phyloP scores from a whole-genome alignment of 208 protist species.

The Wallacemonas sp. region DNA sequence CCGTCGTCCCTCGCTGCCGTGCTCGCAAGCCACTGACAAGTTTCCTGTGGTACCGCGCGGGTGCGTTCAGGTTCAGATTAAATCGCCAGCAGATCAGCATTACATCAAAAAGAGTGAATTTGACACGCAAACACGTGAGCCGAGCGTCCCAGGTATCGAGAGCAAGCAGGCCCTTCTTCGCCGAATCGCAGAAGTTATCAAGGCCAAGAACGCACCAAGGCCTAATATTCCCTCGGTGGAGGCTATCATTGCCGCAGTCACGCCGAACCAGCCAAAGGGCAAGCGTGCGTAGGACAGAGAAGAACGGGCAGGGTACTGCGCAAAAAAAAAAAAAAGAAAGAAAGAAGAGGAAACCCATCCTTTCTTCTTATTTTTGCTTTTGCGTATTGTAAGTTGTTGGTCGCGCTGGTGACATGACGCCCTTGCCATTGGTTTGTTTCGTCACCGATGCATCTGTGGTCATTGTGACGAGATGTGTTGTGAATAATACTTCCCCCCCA shows the following conservation, averaged over 20 bases:
- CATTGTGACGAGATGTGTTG: too few species aligned
- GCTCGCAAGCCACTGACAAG: slow-evolving; percentile 53
- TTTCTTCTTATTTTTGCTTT: slow-evolving; percentile 5
- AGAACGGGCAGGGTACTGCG: too few species aligned
- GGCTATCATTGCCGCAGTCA: slow-evolving; percentile 36
- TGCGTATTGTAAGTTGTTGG: background rate
- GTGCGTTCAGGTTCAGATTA: slow-evolving; percentile 76
- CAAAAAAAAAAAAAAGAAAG: slow-evolving; percentile 2
- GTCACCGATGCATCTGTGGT: too few species aligned
- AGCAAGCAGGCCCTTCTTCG: slow-evolving; percentile 78
- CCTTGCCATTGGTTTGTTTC: too few species aligned
- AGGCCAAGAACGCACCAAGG: slow-evolving; percentile 39
- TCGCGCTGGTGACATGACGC: too few species aligned
- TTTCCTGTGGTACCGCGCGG: slow-evolving; percentile 77
- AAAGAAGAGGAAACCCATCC: background rate
- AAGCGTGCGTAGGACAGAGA: slow-evolving; percentile 9
- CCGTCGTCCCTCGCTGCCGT: slow-evolving; percentile 48
- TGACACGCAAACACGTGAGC: slow-evolving; percentile 71
- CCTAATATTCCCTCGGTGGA: slow-evolving; percentile 40
- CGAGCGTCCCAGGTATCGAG: slow-evolving; percentile 54
- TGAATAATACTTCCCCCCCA: too few species aligned
- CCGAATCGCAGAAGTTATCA: slow-evolving; percentile 71
- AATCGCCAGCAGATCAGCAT: slow-evolving; percentile 65
- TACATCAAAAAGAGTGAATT: slow-evolving; percentile 90
- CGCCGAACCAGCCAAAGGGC: slow-evolving; percentile 36